Evolutionary conservation across 768 basidiomycete species (phyloP).

Genomic region (Rhodotorula sphaerocarpa): DNA sequence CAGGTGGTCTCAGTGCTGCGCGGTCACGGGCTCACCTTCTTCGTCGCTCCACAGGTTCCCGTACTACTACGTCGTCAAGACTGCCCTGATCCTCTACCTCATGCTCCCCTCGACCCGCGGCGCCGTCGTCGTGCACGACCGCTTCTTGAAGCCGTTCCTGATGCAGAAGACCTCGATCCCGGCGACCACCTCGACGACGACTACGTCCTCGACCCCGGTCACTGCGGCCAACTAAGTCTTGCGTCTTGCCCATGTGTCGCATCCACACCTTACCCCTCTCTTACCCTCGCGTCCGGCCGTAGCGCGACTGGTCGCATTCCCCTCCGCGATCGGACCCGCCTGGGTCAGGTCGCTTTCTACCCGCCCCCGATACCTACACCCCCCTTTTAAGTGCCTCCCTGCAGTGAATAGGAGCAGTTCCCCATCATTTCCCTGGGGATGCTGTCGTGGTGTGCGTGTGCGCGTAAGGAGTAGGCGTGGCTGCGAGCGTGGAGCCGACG

Average conservation of each 20-base stretch:
- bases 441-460: too few species aligned
- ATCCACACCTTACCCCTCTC: neutral
- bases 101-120: constrained; percentile 53
- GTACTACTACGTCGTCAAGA: constrained; percentile 47
- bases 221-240: neutral
- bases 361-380: too few species aligned
- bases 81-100: constrained; percentile 45
- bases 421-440: too few species aligned
- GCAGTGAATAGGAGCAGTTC: too few species aligned
- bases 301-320: too few species aligned
- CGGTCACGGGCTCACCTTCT: neutral
- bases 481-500: too few species aligned
- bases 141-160: constrained; percentile 66
- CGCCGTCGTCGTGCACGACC: constrained; percentile 70
- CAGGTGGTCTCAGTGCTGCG: neutral
- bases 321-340: too few species aligned
- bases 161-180: constrained; percentile 6
- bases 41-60: constrained; percentile 41
- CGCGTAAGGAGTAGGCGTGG: too few species aligned
- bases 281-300: too few species aligned
- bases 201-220: constrained; percentile 1
- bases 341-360: too few species aligned
- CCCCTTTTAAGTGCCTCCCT: too few species aligned
- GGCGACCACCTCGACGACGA: neutral
- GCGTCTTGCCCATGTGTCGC: neutral